Conservation (phyloP, 805 yeast genomes). For the Lipomyces chichibuensis region DNA sequence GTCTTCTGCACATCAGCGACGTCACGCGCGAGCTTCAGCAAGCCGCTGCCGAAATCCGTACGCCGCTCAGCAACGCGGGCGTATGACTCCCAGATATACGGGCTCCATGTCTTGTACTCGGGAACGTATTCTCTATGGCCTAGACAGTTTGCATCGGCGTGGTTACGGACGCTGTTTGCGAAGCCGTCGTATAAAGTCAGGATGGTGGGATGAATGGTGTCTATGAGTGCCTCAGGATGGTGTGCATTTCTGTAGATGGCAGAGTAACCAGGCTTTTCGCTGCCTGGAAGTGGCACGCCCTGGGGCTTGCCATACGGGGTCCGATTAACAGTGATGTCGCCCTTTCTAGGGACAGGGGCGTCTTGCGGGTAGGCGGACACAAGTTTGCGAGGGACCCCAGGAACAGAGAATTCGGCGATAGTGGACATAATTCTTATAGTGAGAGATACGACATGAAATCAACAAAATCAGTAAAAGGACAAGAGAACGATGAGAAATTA, state of each 20-base stretch:
- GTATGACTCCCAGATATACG: conserved; percentile 53
- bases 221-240: conserved; percentile 42
- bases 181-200: conserved; percentile 31
- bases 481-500: neutral
- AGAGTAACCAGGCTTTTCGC: conserved; percentile 53
- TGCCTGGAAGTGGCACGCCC: conserved; percentile 49
- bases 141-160: conserved; percentile 43
- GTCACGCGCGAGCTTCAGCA: conserved; percentile 47
- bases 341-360: conserved; percentile 23
- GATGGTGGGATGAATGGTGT: conserved; percentile 34
- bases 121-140: conserved; percentile 47
- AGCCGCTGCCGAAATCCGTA: conserved; percentile 59
- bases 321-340: conserved; percentile 6
- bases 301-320: conserved; percentile 38
- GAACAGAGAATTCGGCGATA: conserved; percentile 12
- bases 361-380: conserved; percentile 24
- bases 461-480: neutral
- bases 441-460: neutral
- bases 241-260: conserved; percentile 54
- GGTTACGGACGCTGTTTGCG: conserved; percentile 19
- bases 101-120: conserved; percentile 47
- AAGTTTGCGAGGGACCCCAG: conserved; percentile 6
- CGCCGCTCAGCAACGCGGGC: conserved; percentile 50
- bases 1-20: conserved; percentile 41
- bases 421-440: neutral